Evolutionary conservation across 352 stramenopile species (phyloP).

Genomic region (Phytopythium aichiense): DNA sequence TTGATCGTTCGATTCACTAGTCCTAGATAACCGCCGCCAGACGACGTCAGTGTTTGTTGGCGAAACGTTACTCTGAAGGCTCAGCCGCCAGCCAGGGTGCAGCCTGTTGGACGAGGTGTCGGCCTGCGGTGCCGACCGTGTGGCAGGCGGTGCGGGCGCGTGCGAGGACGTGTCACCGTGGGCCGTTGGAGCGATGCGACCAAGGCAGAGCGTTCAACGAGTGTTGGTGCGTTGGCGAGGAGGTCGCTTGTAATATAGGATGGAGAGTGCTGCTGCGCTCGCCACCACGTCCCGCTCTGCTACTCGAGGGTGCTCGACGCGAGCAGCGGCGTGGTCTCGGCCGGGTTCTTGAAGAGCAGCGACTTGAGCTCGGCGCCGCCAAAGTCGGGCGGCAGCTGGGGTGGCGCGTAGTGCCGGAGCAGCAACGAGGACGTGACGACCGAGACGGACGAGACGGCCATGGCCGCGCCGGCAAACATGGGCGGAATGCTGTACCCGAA

Average conservation of each 20-base stretch:
- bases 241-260: not conserved
- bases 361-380: slow-evolving; percentile 67
- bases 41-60: too few species aligned
- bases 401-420: slow-evolving; percentile 89
- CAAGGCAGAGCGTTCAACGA: too few species aligned
- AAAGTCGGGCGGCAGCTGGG: slow-evolving; percentile 54
- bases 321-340: slow-evolving; percentile 62
- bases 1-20: too few species aligned
- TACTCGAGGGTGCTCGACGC: slow-evolving; percentile 64
- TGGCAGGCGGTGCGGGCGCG: too few species aligned
- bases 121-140: too few species aligned
- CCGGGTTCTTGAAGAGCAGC: slow-evolving; percentile 80
- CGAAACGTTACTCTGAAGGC: too few species aligned
- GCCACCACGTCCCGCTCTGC: not conserved
- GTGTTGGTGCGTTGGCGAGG: too few species aligned
- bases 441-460: slow-evolving; percentile 96
- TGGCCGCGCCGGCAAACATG: slow-evolving; percentile 94
- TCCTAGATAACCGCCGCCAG: too few species aligned
- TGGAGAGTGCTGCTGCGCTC: not conserved
- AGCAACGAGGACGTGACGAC: slow-evolving; percentile 95
- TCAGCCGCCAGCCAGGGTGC: too few species aligned
- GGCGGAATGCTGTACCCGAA: slow-evolving; percentile 93
- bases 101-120: too few species aligned
- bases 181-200: too few species aligned
- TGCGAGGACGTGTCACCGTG: too few species aligned